Evolutionary conservation across 1,284 basidiomycete genomes (phyloP), one percentile per base, ranked within the genome.

Genomic region (Ganoderma boninense): DNA sequence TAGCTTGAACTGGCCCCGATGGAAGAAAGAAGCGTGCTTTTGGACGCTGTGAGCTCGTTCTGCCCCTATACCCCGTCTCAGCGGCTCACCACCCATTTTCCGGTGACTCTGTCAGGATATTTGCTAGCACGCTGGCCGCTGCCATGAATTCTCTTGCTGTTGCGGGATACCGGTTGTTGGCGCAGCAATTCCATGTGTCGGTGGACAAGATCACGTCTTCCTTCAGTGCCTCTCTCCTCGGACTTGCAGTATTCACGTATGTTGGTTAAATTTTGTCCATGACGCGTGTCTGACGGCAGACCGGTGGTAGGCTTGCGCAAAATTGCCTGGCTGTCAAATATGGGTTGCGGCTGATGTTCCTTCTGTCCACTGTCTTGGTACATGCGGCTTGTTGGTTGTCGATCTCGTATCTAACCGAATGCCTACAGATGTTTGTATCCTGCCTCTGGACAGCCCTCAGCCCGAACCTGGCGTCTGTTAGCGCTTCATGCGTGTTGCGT

Each of bases 11-110:
- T 86, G 84, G 84, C 82, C 84, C 4, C 73, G 74, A 60, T 86
- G 84, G 84, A 84, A 83, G 77, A 85, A 85, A 66, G 84, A 86
- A 68, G 80, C 80, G 2, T 83, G 82, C 69, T 86, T 86, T 71
- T 83, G 83, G 82, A 81, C 83, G 11, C 71, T 84, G 81, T 83
- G 67, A 52, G 49, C 52, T 77, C 72, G 57, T 35, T 40, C 40
- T 20, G 16, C 6, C 35, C 7, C 35, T 3, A 40, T 14, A 6
- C n/a, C 14, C 18, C 16, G 5, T 38, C 10, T 40, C 18, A 7
- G 35, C 2, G 4, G 38, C n/a, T 13, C 8, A 60, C 35, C 13
- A 1, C 7, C n/a, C 20, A 16, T 60, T 20, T 29, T 35, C 35
- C 4, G 35, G 18, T 5, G 6, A 2, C 20, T 18, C 20, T 35